phyloP scores from a whole-genome alignment of 2,329 filamentous ascomycete species.

The Pochonia chlamydosporia region DNA sequence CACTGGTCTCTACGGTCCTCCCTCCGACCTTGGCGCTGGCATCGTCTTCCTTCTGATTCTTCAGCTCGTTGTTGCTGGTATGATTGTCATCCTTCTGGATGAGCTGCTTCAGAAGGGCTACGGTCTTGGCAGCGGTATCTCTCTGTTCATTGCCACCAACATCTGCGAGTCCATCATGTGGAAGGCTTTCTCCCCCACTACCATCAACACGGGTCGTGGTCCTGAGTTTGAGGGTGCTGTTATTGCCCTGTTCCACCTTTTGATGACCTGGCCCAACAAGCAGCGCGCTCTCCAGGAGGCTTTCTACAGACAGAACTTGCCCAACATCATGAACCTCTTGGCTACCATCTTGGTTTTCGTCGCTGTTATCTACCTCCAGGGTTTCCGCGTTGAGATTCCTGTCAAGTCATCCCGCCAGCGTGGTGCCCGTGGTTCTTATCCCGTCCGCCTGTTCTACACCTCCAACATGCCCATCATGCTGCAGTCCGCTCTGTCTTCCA shows the following conservation, averaged over 20 bases:
- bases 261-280: conserved; percentile 99
- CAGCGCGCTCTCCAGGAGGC: conserved; percentile 96
- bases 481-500: conserved; percentile 96
- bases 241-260: conserved; percentile 94
- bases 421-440: conserved; percentile 96
- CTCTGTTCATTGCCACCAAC: conserved; percentile 99
- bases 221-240: conserved; percentile 99
- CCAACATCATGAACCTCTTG: conserved; percentile 98
- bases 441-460: conserved; percentile 98
- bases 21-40: conserved; percentile 92
- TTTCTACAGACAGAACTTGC: conserved; percentile 98
- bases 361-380: conserved; percentile 97
- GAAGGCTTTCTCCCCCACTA: conserved; percentile 99
- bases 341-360: conserved; percentile 91
- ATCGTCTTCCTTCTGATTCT: conserved; percentile 98
- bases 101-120: conserved; percentile 99
- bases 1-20: conserved; percentile 94
- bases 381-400: conserved; percentile 99
- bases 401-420: conserved; percentile 99
- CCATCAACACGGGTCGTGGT: conserved; percentile 97
- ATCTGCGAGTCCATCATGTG: conserved; percentile 99
- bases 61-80: conserved; percentile 92
- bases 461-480: conserved; percentile 99
- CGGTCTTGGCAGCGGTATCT: conserved; percentile 96
- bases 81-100: conserved; percentile 98